Percentiles rank a stretch among this genome's conserved stretches.
phyloP scores from a whole-genome alignment of 306 rosid species.

The Lathyrus sativus region DNA sequence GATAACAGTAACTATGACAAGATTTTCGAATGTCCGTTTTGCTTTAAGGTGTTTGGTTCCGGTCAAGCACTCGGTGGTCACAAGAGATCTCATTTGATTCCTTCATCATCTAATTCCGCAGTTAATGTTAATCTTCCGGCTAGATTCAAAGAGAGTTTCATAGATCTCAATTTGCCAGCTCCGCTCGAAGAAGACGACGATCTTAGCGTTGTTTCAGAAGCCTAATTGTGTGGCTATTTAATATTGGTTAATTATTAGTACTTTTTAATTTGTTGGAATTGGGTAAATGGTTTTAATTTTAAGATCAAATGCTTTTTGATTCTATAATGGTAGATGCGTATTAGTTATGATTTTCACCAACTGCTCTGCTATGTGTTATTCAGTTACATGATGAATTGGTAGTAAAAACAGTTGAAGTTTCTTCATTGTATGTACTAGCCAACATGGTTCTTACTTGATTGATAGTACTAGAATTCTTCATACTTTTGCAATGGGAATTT shows the following conservation, averaged over 20 bases:
- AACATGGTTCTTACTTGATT: constrained; percentile 4
- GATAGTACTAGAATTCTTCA: background rate
- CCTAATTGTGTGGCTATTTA: constrained; percentile 30
- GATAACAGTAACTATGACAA: constrained; percentile 23
- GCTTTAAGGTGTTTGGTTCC: constrained; percentile 77
- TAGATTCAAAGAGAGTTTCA: constrained; percentile 43
- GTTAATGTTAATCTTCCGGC: background rate
- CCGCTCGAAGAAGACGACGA: constrained; percentile 69
- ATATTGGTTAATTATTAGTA: constrained; percentile 1
- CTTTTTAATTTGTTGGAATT: constrained; percentile 2
- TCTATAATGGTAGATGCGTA: constrained; percentile 36
- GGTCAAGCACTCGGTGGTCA: constrained; percentile 98
- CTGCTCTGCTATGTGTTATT: constrained; percentile 14
- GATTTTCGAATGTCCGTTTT: constrained; percentile 83
- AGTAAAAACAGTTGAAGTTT: constrained; percentile 23
- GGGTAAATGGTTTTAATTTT: constrained; percentile 26
- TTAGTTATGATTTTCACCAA: constrained; percentile 36
- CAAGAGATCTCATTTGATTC: constrained; percentile 74
- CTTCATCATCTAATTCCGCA: constrained; percentile 34
- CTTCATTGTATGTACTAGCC: constrained; percentile 6
- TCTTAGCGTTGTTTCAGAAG: constrained; percentile 71
- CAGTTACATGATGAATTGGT: constrained; percentile 29
- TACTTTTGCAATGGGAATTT: constrained; percentile 28
- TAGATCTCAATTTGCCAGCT: constrained; percentile 95
- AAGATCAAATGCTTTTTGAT: constrained; percentile 47